These are phyloP conservation scores for Geotrichum macrosporum DNA, from an alignment of 1,139 yeast species.

Conservation along the genomic window DNA sequence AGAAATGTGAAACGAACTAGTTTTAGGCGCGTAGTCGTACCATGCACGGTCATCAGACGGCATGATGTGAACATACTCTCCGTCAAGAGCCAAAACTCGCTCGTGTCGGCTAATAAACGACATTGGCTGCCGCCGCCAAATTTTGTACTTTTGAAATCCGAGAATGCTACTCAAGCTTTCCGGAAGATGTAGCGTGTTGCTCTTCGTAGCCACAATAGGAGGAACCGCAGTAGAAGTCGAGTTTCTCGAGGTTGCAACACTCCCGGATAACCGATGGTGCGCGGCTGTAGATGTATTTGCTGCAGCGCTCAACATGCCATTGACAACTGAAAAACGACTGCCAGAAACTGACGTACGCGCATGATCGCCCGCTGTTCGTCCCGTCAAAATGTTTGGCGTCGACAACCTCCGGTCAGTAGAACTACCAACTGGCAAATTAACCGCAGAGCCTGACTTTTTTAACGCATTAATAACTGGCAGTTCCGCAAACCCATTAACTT, in stretches of 20 bases:
- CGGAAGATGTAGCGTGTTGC: slow-evolving; percentile 15
- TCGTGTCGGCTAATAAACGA: slow-evolving; percentile 79
- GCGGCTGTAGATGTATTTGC: no score
- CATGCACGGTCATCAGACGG: slow-evolving; percentile 70
- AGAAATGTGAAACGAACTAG: slow-evolving; percentile 80
- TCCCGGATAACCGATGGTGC: no score
- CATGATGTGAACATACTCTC: slow-evolving; percentile 84
- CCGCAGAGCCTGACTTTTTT: no score
- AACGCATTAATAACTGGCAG: slow-evolving; percentile 1
- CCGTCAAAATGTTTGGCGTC: no score
- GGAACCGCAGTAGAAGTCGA: no score
- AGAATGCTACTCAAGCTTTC: slow-evolving; percentile 16
- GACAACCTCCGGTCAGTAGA: no score
- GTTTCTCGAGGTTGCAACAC: no score
- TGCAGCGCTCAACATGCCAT: no score
- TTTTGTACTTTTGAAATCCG: slow-evolving; percentile 57
- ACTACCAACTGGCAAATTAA: no score
- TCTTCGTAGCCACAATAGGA: slow-evolving; percentile 12
- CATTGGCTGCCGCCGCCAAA: slow-evolving; percentile 84
- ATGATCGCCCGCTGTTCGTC: no score
- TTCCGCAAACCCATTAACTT: slow-evolving; percentile 31
- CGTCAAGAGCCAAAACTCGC: slow-evolving; percentile 81
- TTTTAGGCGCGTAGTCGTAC: slow-evolving; percentile 66
- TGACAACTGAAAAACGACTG: no score
- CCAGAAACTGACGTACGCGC: no score